phyloP scores from a whole-genome alignment of 495 filamentous ascomycete species.

The Neurospora sublineolata region DNA sequence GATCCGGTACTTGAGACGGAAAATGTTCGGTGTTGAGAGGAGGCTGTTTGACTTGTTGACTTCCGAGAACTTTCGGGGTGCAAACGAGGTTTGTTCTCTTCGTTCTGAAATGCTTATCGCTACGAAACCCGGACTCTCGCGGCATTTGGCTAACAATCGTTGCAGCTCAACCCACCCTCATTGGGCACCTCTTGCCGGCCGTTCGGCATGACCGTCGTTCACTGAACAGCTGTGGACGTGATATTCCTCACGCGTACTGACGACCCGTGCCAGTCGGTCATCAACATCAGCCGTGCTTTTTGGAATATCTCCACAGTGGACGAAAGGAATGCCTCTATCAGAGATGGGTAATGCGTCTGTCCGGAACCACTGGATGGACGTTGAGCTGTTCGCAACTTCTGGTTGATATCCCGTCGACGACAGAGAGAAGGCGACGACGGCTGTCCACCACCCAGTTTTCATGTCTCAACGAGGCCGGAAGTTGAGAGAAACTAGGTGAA shows the following conservation, averaged over 20 bases:
- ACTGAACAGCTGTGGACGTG: not conserved
- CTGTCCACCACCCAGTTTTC: not conserved
- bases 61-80: not conserved
- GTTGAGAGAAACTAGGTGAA: not conserved
- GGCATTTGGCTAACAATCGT: not conserved
- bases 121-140: not conserved
- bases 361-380: not conserved
- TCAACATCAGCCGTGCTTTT: not conserved
- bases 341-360: not conserved
- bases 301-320: not conserved
- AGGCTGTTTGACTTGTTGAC: not conserved
- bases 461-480: not conserved
- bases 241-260: not conserved
- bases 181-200: not conserved
- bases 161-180: not conserved
- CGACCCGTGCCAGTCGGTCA: not conserved
- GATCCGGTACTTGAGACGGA: not conserved
- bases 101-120: not conserved
- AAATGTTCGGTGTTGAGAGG: not conserved
- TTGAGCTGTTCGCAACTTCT: no score
- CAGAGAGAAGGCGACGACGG: no score
- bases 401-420: no score
- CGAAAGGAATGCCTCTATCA: not conserved
- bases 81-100: not conserved
- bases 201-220: not conserved